Conservation (phyloP, 257 asterid species). For the Cruciata laevipes region DNA sequence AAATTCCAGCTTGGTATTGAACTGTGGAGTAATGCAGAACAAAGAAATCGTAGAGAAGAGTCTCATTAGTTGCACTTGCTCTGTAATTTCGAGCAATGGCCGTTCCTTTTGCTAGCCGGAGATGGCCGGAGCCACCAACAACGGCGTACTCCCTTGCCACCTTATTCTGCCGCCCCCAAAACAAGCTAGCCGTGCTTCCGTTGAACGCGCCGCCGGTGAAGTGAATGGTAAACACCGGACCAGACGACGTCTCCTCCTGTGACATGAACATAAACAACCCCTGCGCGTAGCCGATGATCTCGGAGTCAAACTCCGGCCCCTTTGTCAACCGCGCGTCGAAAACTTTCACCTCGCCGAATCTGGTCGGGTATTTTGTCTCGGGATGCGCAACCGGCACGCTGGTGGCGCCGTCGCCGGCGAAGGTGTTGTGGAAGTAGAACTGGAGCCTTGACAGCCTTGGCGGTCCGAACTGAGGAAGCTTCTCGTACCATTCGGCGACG, state of each 20-base stretch:
- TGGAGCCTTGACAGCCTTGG: neutral
- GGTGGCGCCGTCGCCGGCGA: neutral
- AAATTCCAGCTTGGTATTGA: neutral
- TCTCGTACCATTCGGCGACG: slow-evolving; percentile 28
- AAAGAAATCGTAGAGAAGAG: neutral
- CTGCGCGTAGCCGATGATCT: neutral
- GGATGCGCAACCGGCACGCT: neutral
- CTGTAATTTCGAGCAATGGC: neutral
- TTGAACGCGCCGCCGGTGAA: neutral
- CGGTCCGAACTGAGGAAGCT: slow-evolving; percentile 9
- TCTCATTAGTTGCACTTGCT: neutral
- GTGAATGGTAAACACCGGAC: neutral
- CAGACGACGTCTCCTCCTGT: neutral
- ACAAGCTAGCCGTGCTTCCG: neutral
- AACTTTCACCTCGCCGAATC: neutral
- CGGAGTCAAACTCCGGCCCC: neutral
- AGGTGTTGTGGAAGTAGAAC: slow-evolving; percentile 1
- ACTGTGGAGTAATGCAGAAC: neutral
- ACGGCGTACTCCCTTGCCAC: neutral
- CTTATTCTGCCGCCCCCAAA: neutral
- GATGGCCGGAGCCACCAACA: neutral
- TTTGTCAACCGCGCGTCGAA: neutral
- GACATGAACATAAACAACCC: neutral
- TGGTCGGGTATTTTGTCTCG: neutral
- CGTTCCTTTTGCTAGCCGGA: neutral